Evolutionary conservation across 371 early-diverging fungal genomes (phyloP).

Genomic region (Catenaria anguillulae): DNA sequence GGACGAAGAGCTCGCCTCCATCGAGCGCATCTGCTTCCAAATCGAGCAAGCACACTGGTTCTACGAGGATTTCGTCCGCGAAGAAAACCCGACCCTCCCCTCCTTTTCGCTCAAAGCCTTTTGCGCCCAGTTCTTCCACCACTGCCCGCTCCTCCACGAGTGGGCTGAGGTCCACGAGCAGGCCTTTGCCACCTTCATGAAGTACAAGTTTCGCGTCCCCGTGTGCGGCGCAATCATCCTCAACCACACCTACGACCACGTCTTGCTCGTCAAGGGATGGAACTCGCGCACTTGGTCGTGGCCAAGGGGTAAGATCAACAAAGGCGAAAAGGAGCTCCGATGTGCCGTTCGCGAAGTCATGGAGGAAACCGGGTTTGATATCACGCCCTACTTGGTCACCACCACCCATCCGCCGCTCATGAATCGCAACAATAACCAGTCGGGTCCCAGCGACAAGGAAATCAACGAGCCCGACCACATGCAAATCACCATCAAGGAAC

Average conservation of each 20-base stretch:
- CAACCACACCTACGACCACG: conserved; percentile 66
- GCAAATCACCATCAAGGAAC: conserved; percentile 70
- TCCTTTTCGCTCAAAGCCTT: conserved; percentile 67
- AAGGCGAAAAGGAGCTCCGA: conserved; percentile 73
- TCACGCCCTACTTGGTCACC: conserved; percentile 40
- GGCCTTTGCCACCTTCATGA: conserved; percentile 79
- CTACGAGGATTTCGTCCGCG: conserved; percentile 94
- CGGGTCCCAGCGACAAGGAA: background rate
- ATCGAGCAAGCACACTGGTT: conserved; percentile 99
- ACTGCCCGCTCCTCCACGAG: conserved; percentile 72
- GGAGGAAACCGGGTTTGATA: conserved; percentile 97
- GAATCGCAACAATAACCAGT: background rate
- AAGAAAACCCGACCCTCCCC: conserved; percentile 57
- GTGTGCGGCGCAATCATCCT: conserved; percentile 98
- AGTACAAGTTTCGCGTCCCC: conserved; percentile 93
- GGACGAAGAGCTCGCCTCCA: conserved; percentile 69
- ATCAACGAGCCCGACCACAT: conserved; percentile 48
- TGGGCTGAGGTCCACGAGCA: conserved; percentile 75
- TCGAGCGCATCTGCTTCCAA: conserved; percentile 94
- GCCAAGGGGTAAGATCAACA: conserved; percentile 98
- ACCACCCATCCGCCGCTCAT: conserved; percentile 7
- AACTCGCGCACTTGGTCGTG: conserved; percentile 85
- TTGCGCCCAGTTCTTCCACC: conserved; percentile 62
- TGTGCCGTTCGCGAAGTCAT: conserved; percentile 94
- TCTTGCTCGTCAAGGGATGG: conserved; percentile 82